Evolutionary conservation across 257 asterid genomes (phyloP).

Genomic region (Solanum tarijense): DNA sequence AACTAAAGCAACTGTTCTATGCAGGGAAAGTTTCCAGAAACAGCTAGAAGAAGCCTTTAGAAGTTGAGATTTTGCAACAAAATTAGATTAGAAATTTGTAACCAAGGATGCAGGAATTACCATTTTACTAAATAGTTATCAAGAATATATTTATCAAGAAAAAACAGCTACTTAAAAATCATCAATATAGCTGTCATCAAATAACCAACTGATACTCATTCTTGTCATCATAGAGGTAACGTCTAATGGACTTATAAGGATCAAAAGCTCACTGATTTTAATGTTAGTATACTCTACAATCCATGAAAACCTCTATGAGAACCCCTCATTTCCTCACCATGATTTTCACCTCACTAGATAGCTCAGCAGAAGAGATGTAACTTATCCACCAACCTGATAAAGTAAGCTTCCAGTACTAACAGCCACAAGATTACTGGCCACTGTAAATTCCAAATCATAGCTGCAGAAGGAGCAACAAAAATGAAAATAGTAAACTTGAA

Average conservation of each 20-base stretch:
- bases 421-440: slow-evolving; percentile 80
- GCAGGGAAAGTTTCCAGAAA: not conserved
- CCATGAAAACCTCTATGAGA: not conserved
- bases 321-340: not conserved
- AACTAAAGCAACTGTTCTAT: not conserved
- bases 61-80: not conserved
- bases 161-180: not conserved
- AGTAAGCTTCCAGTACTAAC: slow-evolving; percentile 91
- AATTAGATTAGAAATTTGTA: not conserved
- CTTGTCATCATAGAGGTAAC: not conserved
- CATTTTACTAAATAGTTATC: not conserved
- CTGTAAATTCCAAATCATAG: slow-evolving; percentile 94
- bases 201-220: not conserved
- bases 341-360: not conserved
- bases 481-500: slow-evolving; percentile 6
- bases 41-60: not conserved
- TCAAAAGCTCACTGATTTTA: not conserved
- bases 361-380: not conserved
- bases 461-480: slow-evolving; percentile 32
- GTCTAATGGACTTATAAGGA: not conserved
- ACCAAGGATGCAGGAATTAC: not conserved
- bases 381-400: slow-evolving; percentile 59
- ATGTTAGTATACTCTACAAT: not conserved
- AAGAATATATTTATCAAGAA: not conserved
- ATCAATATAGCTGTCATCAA: not conserved